Evolutionary conservation across 2,329 filamentous ascomycete genomes (phyloP), one percentile per base, ranked within the genome.

Genomic region (Helicocarpus griseus): DNA sequence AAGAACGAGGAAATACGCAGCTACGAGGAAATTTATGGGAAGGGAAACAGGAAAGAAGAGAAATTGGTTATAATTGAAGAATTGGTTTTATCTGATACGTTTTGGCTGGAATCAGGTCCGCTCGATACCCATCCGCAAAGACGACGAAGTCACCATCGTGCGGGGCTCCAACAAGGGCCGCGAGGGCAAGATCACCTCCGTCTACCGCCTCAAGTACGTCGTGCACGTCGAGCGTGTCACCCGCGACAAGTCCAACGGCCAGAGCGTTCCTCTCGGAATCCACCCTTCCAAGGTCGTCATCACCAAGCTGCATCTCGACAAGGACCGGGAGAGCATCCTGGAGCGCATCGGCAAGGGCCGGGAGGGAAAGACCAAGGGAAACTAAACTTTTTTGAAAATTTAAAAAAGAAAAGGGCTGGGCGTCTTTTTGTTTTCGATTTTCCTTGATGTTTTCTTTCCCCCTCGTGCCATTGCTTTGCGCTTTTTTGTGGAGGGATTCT

Each of bases 141-240:
- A 95, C 72, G 87, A 95, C 77, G 89, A 95, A 78, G 89, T 97
- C 72, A 80, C 80, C 71, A 86, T 98, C 68, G 85, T 91, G 72
- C 90, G 93, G 65, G 93, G 93, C 69, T 78, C 80, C 77, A 87
- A 95, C 83, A 97, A 97, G 83, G 93, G 91, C 72, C 89, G 89
- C 69, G 91, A 97, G 81, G 93, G 93, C 80, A 97, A 97, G 82
- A 81, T 98, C 77, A 90, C 85, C 68, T 89, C 87, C 68, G 91
- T 97, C 74, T 98, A 95, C 86, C 89, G 89, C 75, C 86, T 95
- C 70, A 97, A 97, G 79, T 98, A 93, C 78, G 81, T 89, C 71
- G 85, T 98, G 72, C 91, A 97, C 84, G 76, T 98, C 74, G 91
- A 96, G 83, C 89, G 91, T 69, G 85, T 98, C 73, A 85, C 85